These are phyloP conservation scores for Fraxinus pennsylvanica DNA, from an alignment of 257 asterid species.

Conservation along the genomic window DNA sequence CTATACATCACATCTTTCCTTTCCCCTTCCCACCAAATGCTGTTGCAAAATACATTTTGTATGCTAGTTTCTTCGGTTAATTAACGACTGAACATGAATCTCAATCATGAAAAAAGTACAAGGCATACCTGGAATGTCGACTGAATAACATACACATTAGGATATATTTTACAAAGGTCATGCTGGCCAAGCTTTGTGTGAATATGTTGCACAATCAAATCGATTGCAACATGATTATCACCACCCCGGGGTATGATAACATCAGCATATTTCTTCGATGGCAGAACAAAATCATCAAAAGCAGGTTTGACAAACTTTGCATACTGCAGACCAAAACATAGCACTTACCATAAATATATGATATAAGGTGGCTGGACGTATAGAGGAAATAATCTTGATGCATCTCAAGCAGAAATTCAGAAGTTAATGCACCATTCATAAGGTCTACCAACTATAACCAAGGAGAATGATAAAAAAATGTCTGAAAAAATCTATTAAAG, in stretches of 20 bases:
- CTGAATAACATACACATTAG: slow-evolving; percentile 87
- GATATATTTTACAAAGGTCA: slow-evolving; percentile 92
- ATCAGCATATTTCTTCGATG: slow-evolving; percentile 97
- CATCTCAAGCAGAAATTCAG: slow-evolving; percentile 16
- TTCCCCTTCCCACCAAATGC: slow-evolving; percentile 8
- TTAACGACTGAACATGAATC: slow-evolving; percentile 16
- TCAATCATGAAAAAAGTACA: slow-evolving; percentile 14
- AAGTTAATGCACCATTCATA: not conserved
- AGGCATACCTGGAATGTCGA: slow-evolving; percentile 90
- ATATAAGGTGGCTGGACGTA: not conserved
- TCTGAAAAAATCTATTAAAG: not conserved
- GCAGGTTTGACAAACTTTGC: slow-evolving; percentile 99
- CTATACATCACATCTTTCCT: slow-evolving; percentile 4
- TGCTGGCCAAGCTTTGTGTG: slow-evolving; percentile 98
- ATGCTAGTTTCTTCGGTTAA: slow-evolving; percentile 2
- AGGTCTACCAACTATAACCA: not conserved
- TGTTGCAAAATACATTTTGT: not conserved
- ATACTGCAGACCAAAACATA: slow-evolving; percentile 59
- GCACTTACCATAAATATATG: slow-evolving; percentile 1
- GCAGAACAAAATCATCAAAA: slow-evolving; percentile 95
- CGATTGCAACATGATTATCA: slow-evolving; percentile 96
- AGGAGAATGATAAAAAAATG: not conserved
- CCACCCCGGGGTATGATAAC: slow-evolving; percentile 99
- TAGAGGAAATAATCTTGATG: slow-evolving; percentile 6
- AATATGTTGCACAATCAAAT: slow-evolving; percentile 93